phyloP scores from a whole-genome alignment of 2,329 filamentous ascomycete species.

The Annulohypoxylon truncatum region DNA sequence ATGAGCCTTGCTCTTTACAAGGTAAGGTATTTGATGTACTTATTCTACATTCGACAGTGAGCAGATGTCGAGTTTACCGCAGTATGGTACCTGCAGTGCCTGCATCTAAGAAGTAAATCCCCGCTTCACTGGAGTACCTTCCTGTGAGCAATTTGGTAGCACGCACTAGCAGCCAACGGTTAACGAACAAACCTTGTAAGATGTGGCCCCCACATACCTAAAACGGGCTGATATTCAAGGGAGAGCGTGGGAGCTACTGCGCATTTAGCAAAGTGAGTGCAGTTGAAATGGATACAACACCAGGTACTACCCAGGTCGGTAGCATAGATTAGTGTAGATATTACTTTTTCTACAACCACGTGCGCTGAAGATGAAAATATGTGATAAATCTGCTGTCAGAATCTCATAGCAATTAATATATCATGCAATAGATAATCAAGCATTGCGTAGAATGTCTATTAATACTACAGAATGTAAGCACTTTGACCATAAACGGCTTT shows the following conservation, averaged over 20 bases:
- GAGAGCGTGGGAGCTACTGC: neutral
- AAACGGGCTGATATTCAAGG: conserved; percentile 11
- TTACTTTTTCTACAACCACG: conserved; percentile 1
- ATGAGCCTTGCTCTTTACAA: conserved; percentile 32
- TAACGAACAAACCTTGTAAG: conserved; percentile 17
- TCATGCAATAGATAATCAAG: neutral
- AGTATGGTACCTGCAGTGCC: conserved; percentile 2
- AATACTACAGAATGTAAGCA: neutral
- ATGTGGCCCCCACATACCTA: conserved; percentile 31
- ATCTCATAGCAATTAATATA: neutral
- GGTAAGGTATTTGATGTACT: neutral
- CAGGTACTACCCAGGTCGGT: neutral
- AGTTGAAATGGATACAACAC: neutral
- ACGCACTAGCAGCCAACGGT: conserved; percentile 23
- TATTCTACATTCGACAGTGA: neutral
- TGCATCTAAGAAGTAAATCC: conserved; percentile 2
- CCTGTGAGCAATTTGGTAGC: conserved; percentile 7
- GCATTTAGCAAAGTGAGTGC: conserved; percentile 8
- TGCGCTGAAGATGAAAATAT: conserved; percentile 1
- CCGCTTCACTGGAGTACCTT: conserved; percentile 14
- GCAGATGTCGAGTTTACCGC: neutral
- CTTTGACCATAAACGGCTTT: neutral
- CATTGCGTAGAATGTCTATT: neutral
- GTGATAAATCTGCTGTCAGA: neutral
- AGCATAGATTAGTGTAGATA: neutral